phyloP scores from a whole-genome alignment of 495 filamentous ascomycete species.

The Clavariopsis aquatica region DNA sequence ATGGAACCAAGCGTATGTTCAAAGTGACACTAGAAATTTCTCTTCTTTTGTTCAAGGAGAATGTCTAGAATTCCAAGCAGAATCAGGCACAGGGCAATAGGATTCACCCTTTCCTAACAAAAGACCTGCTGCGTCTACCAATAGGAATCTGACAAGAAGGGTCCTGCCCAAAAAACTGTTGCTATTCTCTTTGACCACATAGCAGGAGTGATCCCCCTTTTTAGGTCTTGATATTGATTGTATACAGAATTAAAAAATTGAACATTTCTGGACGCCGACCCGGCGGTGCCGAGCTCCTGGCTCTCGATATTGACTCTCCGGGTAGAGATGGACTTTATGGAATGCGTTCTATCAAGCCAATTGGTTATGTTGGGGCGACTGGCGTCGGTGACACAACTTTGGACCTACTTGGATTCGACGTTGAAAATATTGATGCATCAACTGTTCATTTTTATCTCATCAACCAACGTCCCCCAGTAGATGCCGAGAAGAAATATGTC shows the following conservation, averaged over 20 bases:
- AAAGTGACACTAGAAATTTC: too few relatives aligned
- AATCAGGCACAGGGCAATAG: too few relatives aligned
- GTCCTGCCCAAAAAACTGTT: too few relatives aligned
- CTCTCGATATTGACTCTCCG: constrained; percentile 8
- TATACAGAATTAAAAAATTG: constrained; percentile 6
- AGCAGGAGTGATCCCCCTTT: too few relatives aligned
- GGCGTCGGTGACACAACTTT: constrained; percentile 6
- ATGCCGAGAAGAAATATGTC: constrained; percentile 41
- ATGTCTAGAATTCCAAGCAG: too few relatives aligned
- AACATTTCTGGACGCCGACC: constrained; percentile 9
- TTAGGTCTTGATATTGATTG: not conserved
- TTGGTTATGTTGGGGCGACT: constrained; percentile 5
- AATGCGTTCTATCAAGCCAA: constrained; percentile 5
- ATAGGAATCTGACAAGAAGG: too few relatives aligned
- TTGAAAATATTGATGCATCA: constrained; percentile 4
- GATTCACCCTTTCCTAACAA: too few relatives aligned
- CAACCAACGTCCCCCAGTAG: constrained; percentile 48
- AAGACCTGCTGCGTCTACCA: too few relatives aligned
- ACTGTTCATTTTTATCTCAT: constrained; percentile 44
- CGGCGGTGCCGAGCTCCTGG: constrained; percentile 11
- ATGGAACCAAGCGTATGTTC: constrained; percentile 17
- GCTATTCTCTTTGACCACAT: too few relatives aligned
- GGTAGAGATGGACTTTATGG: constrained; percentile 10
- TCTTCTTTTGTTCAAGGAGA: too few relatives aligned
- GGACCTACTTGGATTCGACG: constrained; percentile 16